Conservation (phyloP, 2,329 filamentous ascomycete species). For the Fusarium sp. region DNA sequence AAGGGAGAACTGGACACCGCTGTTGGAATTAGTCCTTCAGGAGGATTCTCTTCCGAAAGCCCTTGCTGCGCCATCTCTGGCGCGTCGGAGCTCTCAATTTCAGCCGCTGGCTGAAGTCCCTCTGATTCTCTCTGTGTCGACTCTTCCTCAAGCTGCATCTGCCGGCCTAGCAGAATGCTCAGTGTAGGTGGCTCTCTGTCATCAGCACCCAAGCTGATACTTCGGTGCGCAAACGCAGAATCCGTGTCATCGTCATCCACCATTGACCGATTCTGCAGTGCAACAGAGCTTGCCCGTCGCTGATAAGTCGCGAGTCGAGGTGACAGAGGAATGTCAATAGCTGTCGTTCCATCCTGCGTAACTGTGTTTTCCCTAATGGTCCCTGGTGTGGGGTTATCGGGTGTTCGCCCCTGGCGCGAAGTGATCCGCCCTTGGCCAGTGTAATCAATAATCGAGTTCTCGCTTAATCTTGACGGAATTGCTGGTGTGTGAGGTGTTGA, state of each 20-base stretch:
- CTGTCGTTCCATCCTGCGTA: conserved; percentile 69
- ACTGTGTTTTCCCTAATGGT: conserved; percentile 56
- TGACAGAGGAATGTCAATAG: conserved; percentile 80
- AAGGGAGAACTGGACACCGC: conserved; percentile 61
- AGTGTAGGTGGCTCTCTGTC: conserved; percentile 74
- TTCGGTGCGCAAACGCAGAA: conserved; percentile 72
- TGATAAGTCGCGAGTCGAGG: conserved; percentile 70
- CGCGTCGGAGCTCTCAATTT: conserved; percentile 57
- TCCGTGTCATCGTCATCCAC: conserved; percentile 73
- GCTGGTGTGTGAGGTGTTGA: conserved; percentile 94
- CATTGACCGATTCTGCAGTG: conserved; percentile 69
- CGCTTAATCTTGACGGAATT: conserved; percentile 91
- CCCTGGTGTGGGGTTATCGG: conserved; percentile 48
- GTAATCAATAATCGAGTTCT: conserved; percentile 77
- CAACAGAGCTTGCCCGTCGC: conserved; percentile 77
- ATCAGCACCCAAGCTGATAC: conserved; percentile 75
- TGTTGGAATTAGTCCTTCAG: conserved; percentile 59
- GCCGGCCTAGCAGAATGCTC: conserved; percentile 70
- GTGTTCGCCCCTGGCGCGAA: conserved; percentile 49
- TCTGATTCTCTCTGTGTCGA: conserved; percentile 42
- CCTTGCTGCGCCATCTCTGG: conserved; percentile 58
- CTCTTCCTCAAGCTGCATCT: conserved; percentile 54
- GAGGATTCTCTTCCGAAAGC: conserved; percentile 62
- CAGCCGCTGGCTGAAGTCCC: conserved; percentile 58
- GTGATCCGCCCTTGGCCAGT: conserved; percentile 49